phyloP scores from a whole-genome alignment of 257 asterid species.

The Fraxinus americana region DNA sequence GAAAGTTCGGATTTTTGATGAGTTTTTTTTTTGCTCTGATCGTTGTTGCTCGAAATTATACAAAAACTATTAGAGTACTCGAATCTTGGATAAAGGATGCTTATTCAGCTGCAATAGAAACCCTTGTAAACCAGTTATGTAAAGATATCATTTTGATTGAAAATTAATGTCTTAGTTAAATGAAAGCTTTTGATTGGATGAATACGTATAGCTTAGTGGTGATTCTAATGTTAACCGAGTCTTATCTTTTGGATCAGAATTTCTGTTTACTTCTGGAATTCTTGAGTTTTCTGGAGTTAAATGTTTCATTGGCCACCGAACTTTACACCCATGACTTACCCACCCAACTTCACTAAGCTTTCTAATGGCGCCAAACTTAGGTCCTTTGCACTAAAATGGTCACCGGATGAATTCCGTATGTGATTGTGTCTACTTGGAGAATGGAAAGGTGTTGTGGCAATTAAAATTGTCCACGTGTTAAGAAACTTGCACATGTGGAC shows the following conservation, averaged over 20 bases:
- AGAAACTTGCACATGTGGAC: too few relatives aligned
- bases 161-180: constrained; percentile 12
- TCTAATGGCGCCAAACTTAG: too few relatives aligned
- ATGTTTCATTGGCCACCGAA: too few relatives aligned
- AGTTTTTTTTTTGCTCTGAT: constrained; percentile 15
- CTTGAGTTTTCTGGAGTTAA: too few relatives aligned
- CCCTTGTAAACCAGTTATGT: not conserved
- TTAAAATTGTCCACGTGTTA: too few relatives aligned
- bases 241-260: not conserved
- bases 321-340: too few relatives aligned
- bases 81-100: not conserved
- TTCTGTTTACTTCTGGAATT: not conserved
- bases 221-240: not conserved
- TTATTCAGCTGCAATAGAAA: not conserved
- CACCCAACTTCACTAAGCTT: too few relatives aligned
- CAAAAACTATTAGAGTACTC: not conserved
- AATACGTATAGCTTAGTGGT: constrained; percentile 1
- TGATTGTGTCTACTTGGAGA: too few relatives aligned
- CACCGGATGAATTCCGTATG: too few relatives aligned
- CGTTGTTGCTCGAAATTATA: constrained; percentile 14
- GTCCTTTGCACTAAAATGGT: too few relatives aligned
- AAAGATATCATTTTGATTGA: not conserved
- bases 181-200: constrained; percentile 18
- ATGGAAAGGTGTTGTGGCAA: too few relatives aligned
- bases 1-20: not conserved